phyloP scores from a whole-genome alignment of 768 basidiomycete species.

The Tylopilus rubrobrunneus region DNA sequence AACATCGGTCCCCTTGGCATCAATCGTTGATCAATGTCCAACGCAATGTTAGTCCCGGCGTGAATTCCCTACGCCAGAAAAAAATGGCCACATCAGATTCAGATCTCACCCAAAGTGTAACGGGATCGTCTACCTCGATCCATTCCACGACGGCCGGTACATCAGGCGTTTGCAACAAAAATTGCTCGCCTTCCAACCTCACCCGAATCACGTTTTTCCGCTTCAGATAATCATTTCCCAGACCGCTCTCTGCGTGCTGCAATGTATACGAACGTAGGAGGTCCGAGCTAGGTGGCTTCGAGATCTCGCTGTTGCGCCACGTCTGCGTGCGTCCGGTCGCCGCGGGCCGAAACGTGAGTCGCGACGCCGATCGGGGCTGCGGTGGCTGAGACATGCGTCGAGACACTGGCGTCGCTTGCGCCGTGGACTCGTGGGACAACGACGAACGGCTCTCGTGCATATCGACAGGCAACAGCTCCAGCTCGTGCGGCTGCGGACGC shows the following conservation, averaged over 20 bases:
- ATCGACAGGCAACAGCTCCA: slow-evolving; percentile 25
- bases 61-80: slow-evolving; percentile 66
- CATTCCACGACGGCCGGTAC: slow-evolving; percentile 85
- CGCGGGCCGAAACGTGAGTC: slow-evolving; percentile 22
- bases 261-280: slow-evolving; percentile 73
- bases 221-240: slow-evolving; percentile 94
- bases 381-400: slow-evolving; percentile 11
- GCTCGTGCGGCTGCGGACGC: slow-evolving; percentile 9
- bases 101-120: slow-evolving; percentile 1
- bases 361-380: slow-evolving; percentile 19
- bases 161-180: slow-evolving; percentile 84
- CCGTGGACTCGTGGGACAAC: slow-evolving; percentile 15
- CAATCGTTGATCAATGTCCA: slow-evolving; percentile 86
- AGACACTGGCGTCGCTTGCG: slow-evolving; percentile 10
- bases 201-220: slow-evolving; percentile 91
- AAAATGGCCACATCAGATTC: not conserved
- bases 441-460: slow-evolving; percentile 20
- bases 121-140: slow-evolving; percentile 72
- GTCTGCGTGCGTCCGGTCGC: slow-evolving; percentile 11
- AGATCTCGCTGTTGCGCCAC: slow-evolving; percentile 25
- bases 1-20: slow-evolving; percentile 92
- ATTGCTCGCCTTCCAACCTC: slow-evolving; percentile 93
- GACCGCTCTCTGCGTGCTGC: slow-evolving; percentile 88
- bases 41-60: slow-evolving; percentile 84
- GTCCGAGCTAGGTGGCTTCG: slow-evolving; percentile 46